Evolutionary conservation across 768 basidiomycete genomes (phyloP), one percentile per base, ranked within the genome.

Genomic region (Aureoboletus auriporus): DNA sequence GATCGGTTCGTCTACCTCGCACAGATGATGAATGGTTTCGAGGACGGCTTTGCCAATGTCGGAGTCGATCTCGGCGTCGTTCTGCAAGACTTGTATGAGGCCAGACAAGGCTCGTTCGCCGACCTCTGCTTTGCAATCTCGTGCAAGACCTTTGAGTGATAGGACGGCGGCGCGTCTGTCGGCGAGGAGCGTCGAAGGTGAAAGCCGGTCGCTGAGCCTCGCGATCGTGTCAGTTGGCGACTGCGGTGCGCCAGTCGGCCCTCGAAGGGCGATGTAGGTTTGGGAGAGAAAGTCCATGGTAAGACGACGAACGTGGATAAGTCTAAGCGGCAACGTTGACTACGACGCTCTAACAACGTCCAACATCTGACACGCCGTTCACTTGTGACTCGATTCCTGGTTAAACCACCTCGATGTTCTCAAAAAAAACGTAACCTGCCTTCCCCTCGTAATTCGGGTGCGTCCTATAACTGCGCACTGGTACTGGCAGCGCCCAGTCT

Each of bases 91-190:
- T 27, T 86, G 83, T 4, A 96, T 63, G 14, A 98, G 78, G 4
- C 89, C 86, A 8, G 77, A 70, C 8, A 98, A 74, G 1, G 92
- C 88, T 40, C 76, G 75, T 52, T 80, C 76, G 13, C 92, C 93
- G 17, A 97, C 89, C 50, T 96, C 91, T 51, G 84, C 76, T 65
- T 89, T 94, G 74, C 88, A 92, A 67, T 96, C 94, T 50, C 93
- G 80, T 39, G 85, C 75, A 45, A 98, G 83, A 17, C 94, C 95
- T 65, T 98, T 98, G 55, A 99, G 78, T 1, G 92, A 82, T 44
- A 96, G 73, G n/a, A 99, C 86, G 0, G 95, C 87, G 26, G 95
- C 95, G 49, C 92, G 80, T 58, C 96, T 77, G 70, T 98, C 96
- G 28, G 93, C 88, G 13, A 94, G 80, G 23, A 90, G 81, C 0